Evolutionary conservation across 768 basidiomycete genomes (phyloP).

Genomic region (Tephrocybe sp.): DNA sequence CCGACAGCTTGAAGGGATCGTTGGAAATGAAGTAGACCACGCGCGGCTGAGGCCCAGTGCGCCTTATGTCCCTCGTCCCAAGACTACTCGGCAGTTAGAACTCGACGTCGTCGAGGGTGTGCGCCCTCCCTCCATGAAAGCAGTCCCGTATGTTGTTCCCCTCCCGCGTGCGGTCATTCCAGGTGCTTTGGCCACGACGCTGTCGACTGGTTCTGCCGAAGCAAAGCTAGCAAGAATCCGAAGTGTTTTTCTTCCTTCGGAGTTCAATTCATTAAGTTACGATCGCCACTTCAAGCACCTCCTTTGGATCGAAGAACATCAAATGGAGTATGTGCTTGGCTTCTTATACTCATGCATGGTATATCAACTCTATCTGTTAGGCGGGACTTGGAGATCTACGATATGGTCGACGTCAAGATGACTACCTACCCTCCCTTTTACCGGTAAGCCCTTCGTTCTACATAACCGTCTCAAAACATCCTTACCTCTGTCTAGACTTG

Average conservation of each 20-base stretch:
- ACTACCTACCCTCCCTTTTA: constrained; percentile 29
- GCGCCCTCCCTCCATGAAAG: constrained; percentile 38
- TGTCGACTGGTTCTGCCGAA: constrained; percentile 28
- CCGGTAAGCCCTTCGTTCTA: constrained; percentile 28
- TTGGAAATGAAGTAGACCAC: constrained; percentile 47
- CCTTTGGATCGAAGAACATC: constrained; percentile 42
- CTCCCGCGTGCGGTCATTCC: constrained; percentile 46
- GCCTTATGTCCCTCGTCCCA: constrained; percentile 42
- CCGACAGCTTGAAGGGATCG: constrained; percentile 40
- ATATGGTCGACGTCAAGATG: constrained; percentile 35
- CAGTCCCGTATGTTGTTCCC: constrained; percentile 39
- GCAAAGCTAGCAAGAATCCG: constrained; percentile 31
- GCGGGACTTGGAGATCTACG: constrained; percentile 37
- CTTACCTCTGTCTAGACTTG: constrained; percentile 27
- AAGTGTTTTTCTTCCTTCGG: constrained; percentile 38
- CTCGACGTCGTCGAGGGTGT: constrained; percentile 40
- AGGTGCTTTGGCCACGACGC: constrained; percentile 23
- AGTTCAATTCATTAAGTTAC: constrained; percentile 39
- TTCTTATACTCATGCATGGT: background rate
- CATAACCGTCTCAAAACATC: background rate
- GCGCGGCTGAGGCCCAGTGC: constrained; percentile 41
- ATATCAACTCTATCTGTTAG: constrained; percentile 18
- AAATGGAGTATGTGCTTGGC: constrained; percentile 24
- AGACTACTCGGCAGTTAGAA: constrained; percentile 30
- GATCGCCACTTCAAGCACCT: constrained; percentile 47